Evolutionary conservation across 2,329 filamentous ascomycete genomes (phyloP).

Genomic region (Trichoderma polysporum): DNA sequence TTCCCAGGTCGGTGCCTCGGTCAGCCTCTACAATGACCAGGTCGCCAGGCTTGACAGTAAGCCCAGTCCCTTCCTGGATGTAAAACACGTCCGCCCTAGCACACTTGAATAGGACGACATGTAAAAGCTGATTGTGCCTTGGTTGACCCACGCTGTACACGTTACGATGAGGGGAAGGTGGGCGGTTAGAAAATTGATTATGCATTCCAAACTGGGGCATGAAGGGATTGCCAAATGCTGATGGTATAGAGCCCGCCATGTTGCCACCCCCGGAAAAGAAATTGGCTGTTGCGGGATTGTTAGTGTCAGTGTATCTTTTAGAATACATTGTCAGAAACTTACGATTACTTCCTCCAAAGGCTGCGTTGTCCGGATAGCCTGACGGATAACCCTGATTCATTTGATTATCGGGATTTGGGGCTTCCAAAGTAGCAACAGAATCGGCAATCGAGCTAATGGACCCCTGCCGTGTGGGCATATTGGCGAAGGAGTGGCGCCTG

Average conservation of each 20-base stretch:
- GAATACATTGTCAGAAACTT: slow-evolving; percentile 29
- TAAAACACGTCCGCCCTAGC: slow-evolving; percentile 95
- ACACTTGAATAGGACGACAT: slow-evolving; percentile 96
- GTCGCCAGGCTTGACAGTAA: slow-evolving; percentile 87
- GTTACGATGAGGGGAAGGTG: slow-evolving; percentile 61
- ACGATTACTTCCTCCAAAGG: slow-evolving; percentile 43
- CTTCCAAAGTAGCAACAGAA: slow-evolving; percentile 47
- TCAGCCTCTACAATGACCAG: slow-evolving; percentile 97
- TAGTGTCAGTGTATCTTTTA: slow-evolving; percentile 1
- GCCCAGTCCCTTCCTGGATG: slow-evolving; percentile 89
- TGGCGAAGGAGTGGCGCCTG: slow-evolving; percentile 76
- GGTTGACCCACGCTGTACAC: slow-evolving; percentile 62
- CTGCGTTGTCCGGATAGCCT: slow-evolving; percentile 41
- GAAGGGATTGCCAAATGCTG: slow-evolving; percentile 41
- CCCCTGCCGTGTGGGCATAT: slow-evolving; percentile 62
- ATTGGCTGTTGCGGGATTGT: slow-evolving; percentile 24
- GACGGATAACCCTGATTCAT: slow-evolving; percentile 44
- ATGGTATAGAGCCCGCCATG: slow-evolving; percentile 28
- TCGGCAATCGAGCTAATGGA: slow-evolving; percentile 63
- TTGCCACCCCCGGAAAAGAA: slow-evolving; percentile 30
- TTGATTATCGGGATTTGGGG: slow-evolving; percentile 43
- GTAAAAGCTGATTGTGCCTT: slow-evolving; percentile 68
- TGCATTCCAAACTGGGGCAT: slow-evolving; percentile 47
- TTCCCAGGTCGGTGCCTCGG: slow-evolving; percentile 91
- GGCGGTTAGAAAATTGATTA: slow-evolving; percentile 48